phyloP scores from a whole-genome alignment of 2,329 filamentous ascomycete species.

The Tolypocladium tundrense region DNA sequence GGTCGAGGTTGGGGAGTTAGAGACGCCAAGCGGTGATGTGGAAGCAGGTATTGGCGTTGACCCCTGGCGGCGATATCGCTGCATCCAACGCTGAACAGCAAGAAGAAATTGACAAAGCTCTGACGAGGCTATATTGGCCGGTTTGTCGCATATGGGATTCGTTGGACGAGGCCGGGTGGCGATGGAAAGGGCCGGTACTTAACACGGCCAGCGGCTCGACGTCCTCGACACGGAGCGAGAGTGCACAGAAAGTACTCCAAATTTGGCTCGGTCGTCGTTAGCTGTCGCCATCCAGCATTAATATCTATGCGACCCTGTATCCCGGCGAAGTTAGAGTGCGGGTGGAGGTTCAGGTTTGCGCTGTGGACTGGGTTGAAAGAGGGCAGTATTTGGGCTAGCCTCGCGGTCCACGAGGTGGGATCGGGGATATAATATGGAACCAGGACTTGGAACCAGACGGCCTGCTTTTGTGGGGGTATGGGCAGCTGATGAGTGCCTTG shows the following conservation, averaged over 20 bases:
- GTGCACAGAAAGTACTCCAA: not conserved
- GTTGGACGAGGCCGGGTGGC: not conserved
- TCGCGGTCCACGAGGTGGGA: slow-evolving; percentile 7
- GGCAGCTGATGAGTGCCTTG: not conserved
- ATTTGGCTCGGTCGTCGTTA: not conserved
- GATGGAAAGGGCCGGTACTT: not conserved
- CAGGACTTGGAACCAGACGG: slow-evolving; percentile 1
- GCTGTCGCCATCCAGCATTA: not conserved
- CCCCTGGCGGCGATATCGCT: not conserved
- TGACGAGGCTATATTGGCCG: not conserved
- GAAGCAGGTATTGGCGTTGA: not conserved
- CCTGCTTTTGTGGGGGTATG: not conserved
- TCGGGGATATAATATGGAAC: slow-evolving; percentile 8
- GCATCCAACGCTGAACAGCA: not conserved
- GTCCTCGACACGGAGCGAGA: not conserved
- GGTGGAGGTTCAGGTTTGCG: not conserved
- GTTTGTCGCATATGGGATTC: not conserved
- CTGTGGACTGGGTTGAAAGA: slow-evolving; percentile 1
- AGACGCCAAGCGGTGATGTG: not conserved
- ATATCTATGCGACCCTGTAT: not conserved
- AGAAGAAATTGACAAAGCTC: not conserved
- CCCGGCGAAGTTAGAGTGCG: not conserved
- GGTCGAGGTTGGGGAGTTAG: not conserved
- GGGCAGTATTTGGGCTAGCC: slow-evolving; percentile 7
- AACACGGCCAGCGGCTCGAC: not conserved